Base-by-base conservation (phyloP, 192 early-diverging fungal species). In the Coemansia sp. region DNA sequence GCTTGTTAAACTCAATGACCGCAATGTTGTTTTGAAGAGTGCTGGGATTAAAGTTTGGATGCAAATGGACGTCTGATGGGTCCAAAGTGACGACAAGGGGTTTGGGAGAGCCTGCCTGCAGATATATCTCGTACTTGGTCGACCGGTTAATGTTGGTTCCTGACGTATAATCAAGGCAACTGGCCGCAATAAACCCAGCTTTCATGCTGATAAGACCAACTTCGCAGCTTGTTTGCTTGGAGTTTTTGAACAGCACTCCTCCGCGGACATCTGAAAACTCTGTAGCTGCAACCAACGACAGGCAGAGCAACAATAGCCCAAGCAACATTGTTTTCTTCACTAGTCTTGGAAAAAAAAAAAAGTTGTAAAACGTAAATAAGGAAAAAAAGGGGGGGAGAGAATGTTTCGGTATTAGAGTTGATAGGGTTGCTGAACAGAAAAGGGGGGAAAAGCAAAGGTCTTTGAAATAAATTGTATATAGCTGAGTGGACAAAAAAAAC, bases 1-100 rank as follows among this genome's bases (percentile, higher is more conserved):
- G 14, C 39, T 71, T 56, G 69, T 71, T 71, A 15, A 71, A 71
- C 55, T 71, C 34, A 2, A 71, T 45, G 4, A 71, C 61, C 2
- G 69, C 69, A 22, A 71, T 57, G 43, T 71, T 71, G 43, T 71
- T 51, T 33, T 43, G 61, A 11, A 71, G 61, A 6, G 69, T 51
- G 1, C 2, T 37, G 2, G 52, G 61, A 37, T 71, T 71, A 17
- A 59, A 71, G 18, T 48, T 34, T 32, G 69, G 69, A 56, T 71
- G 62, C 4, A 71, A 36, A 22, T 58, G 54, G 32, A 71, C 56
- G n/a, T 71, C 61, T 3, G 22, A 43, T 11, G 41, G 35, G 33
- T 39, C 38, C 60, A 61, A 20, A 12, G 60, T 41, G 39, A 61
- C 38, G 20, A 61, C 38, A 17, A 38, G 39, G 1, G 60, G 20